Conservation (phyloP, 75 land plant genomes). For the Ceratopteris richardii region DNA sequence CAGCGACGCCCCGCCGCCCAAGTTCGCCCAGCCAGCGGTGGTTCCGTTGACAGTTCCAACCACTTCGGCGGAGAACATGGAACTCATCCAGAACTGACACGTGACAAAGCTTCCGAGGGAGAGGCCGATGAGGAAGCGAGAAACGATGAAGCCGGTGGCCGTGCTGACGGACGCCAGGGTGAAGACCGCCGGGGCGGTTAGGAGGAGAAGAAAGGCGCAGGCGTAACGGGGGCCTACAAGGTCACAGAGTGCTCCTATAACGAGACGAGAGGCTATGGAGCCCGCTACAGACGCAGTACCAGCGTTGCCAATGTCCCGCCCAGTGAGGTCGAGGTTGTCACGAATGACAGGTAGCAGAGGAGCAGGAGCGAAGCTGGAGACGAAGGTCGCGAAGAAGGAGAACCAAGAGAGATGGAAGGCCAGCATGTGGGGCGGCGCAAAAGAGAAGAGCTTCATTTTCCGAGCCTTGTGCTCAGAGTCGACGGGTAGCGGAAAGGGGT, state of each 20-base stretch:
- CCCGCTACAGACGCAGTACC: constrained; percentile 85
- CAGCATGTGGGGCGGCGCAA: constrained; percentile 75
- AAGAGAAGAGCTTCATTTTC: constrained; percentile 38
- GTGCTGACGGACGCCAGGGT: constrained; percentile 45
- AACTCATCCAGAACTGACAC: constrained; percentile 91
- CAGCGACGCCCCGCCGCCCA: constrained; percentile 91
- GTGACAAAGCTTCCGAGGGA: constrained; percentile 85
- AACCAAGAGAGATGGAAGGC: constrained; percentile 81
- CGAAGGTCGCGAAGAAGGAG: constrained; percentile 78
- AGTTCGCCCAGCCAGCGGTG: constrained; percentile 83
- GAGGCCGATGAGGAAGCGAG: constrained; percentile 76
- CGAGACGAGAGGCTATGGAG: constrained; percentile 58
- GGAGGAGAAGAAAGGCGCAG: constrained; percentile 59
- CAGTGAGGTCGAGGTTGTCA: constrained; percentile 69
- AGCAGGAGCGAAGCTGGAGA: constrained; percentile 83
- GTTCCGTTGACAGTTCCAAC: constrained; percentile 68
- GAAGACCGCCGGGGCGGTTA: constrained; percentile 76
- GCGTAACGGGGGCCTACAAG: constrained; percentile 71
- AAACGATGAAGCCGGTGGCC: constrained; percentile 46
- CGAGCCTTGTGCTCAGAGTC: constrained; percentile 84
- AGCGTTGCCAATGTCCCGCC: constrained; percentile 63
- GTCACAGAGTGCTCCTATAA: constrained; percentile 85
- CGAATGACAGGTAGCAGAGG: constrained; percentile 82
- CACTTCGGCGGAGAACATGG: constrained; percentile 70
- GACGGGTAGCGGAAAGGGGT: constrained; percentile 58